These are phyloP conservation scores for Mortierella sp. DNA, from an alignment of 371 early-diverging fungal species.

Conservation along the genomic window DNA sequence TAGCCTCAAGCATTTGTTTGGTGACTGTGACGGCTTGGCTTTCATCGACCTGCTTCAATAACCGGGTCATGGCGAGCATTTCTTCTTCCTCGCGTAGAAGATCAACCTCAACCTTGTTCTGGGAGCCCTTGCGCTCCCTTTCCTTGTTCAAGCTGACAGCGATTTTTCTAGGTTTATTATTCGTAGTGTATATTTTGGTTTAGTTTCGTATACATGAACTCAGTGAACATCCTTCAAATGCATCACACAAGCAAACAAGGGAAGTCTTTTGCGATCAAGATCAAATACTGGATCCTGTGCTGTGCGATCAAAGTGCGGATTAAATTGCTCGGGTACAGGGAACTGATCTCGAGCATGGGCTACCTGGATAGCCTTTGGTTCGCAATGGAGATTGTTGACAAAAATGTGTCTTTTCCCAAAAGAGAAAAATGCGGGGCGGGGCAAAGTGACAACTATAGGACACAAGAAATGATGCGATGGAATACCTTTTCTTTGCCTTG, in stretches of 20 bases:
- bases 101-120: slow-evolving; percentile 24
- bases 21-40: slow-evolving; percentile 19
- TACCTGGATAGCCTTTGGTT: too few species aligned
- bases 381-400: too few species aligned
- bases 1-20: slow-evolving; percentile 19
- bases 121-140: not conserved
- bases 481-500: slow-evolving; percentile 38
- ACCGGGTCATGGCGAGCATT: slow-evolving; percentile 31
- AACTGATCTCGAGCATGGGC: not conserved
- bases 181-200: too few species aligned
- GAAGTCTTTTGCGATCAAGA: too few species aligned
- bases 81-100: slow-evolving; percentile 42
- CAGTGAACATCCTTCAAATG: too few species aligned
- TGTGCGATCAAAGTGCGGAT: slow-evolving; percentile 12
- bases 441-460: too few species aligned
- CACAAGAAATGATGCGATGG: too few species aligned
- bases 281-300: not conserved
- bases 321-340: slow-evolving; percentile 9
- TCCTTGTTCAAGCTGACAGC: not conserved
- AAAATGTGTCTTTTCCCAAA: too few species aligned
- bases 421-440: too few species aligned
- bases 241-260: not conserved
- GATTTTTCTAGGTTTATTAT: slow-evolving; percentile 8
- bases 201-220: too few species aligned
- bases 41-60: slow-evolving; percentile 24